A percentile compares a stretch with the other conserved stretches of the same genome.
Evolutionary conservation across 2,329 filamentous ascomycete species (phyloP).

Genomic region (Epichloe baconii): DNA sequence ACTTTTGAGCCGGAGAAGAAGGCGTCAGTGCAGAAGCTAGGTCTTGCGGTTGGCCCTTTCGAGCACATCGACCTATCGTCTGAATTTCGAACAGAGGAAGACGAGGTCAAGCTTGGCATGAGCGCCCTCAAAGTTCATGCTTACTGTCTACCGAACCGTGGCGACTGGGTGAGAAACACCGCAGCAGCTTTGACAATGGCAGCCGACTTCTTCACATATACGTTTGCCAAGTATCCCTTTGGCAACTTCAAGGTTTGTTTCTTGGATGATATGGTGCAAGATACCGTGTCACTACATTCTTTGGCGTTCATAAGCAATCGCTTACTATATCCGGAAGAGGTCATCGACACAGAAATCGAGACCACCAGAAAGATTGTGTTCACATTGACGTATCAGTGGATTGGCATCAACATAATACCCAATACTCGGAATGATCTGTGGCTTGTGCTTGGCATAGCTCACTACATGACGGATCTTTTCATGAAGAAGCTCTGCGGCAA

Average conservation of each 20-base stretch:
- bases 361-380: conserved; percentile 71
- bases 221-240: conserved; percentile 84
- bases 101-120: conserved; percentile 79
- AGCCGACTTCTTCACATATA: conserved; percentile 82
- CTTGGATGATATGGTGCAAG: conserved; percentile 71
- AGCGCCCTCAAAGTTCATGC: conserved; percentile 82
- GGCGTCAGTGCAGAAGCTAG: conserved; percentile 76
- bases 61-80: conserved; percentile 78
- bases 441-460: conserved; percentile 79
- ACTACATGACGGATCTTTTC: conserved; percentile 91
- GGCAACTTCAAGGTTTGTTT: conserved; percentile 88
- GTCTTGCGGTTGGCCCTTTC: conserved; percentile 89
- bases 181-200: conserved; percentile 74
- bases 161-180: conserved; percentile 73
- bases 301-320: conserved; percentile 79
- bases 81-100: conserved; percentile 77
- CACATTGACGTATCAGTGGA: conserved; percentile 82
- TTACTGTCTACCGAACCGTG: conserved; percentile 77
- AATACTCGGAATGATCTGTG: conserved; percentile 71
- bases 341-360: conserved; percentile 75
- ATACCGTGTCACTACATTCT: conserved; percentile 66
- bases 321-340: conserved; percentile 69
- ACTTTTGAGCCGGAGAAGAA: conserved; percentile 67
- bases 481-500: conserved; percentile 85
- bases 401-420: conserved; percentile 82